Evolutionary conservation across 1,139 yeast species (phyloP), one percentile per base, ranked within the genome.

Genomic region (Nakaseomyces sp.): DNA sequence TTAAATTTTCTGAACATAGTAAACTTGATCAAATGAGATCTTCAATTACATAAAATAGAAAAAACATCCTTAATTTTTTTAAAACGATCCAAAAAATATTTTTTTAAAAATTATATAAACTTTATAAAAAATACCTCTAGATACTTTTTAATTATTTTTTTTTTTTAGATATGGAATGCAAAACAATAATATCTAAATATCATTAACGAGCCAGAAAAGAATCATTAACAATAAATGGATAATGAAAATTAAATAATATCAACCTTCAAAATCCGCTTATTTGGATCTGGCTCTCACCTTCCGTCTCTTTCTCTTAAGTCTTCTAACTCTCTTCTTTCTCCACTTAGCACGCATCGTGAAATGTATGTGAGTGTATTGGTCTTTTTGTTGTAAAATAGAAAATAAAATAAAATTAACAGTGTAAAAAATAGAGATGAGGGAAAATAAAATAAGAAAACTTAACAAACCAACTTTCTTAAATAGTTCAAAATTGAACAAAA

Each of bases 261-360:
- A 28, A 20, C 28, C 10, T 13, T 35, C 32, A 9, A 22, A 33
- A 19, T 20, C 40, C 43, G 43, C 39, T 42, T 35, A 42, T 87
- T 83, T 83, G 78, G 91, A 82, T 86, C 96, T 86, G 75, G 96
- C 96, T 85, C 96, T 85, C 68, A 88, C 95, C 94, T 87, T 87
- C 95, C 96, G 95, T 83, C 96, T 84, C 94, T 88, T 88, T 82
- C 96, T 85, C 84, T 88, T 88, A 71, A 88, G 86, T 86, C 96
- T 86, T 86, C 96, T 87, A 76, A 83, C 94, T 87, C 96, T 87
- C 94, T 88, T 88, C 84, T 88, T 88, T 86, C 95, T 42, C 96
- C 95, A 86, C 81, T 83, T 83, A 75, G 80, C 77, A 81, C 94
- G 82, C 94, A 83, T 83, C 61, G 60, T 68, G 56, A 49, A 19